Evolutionary conservation across 805 yeast genomes (phyloP), one percentile per base, ranked within the genome.

Genomic region (Debaryomyces hansenii): DNA sequence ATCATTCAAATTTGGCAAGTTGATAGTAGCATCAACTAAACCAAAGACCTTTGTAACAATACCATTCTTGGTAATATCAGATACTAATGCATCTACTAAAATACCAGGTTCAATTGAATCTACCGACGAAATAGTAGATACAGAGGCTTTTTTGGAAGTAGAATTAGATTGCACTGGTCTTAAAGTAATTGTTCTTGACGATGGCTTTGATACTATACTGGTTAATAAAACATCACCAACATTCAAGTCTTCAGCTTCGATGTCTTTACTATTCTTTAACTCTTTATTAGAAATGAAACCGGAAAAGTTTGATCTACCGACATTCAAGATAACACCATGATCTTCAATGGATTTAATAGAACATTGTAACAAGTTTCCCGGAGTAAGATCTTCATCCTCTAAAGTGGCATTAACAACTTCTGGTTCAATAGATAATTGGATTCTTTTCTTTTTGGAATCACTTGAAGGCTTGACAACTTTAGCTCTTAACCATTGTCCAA

Each of bases 401-500:
- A 90, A 67, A 11, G 69, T 49, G 16, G 75, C 71, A 60, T 94
- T 94, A 10, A 87, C 89, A 37, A 70, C 69, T 40, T 79, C 74
- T 6, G 97, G 96, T 59, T 87, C 94, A 37, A 87, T 73, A 8
- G 87, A 75, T 33, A 91, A 71, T 51, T 82, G 84, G 36, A 91
- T 78, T 62, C 84, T 80, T 63, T 83, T 87, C 62, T 79, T 80
- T 41, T 70, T 68, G 39, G 67, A 58, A n/a, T 73, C 66, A 24
- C 68, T 69, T 16, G 75, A 62, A 16, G 82, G 74, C 36, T 80
- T 80, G 7, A 80, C 77, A n/a, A 91, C 91, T 37, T 75, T 67
- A 27, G 95, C 96, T 55, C 94, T 80, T 36, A 94, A 69, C 90
- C 94, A 92, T 63, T 87, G 92, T 8, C 98, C 98, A 33, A 81